Conservation (phyloP, 129 eudicot species). For the Oenanthe sinensis region DNA sequence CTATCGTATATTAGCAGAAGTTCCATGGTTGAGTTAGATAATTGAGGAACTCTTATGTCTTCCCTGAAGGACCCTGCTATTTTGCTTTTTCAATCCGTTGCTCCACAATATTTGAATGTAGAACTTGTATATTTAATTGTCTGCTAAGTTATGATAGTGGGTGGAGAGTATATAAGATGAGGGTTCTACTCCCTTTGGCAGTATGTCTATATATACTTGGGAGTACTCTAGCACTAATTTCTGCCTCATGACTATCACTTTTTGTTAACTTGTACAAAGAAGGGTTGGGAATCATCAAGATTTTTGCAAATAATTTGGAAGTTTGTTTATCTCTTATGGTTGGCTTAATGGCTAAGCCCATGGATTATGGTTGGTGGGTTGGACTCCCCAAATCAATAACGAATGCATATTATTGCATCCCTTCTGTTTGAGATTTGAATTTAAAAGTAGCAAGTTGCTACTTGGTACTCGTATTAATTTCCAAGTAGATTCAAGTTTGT, state of each 20-base stretch:
- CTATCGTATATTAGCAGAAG: neutral
- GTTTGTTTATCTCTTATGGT: neutral
- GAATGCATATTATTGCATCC: neutral
- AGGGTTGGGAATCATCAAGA: neutral
- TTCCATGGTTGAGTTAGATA: neutral
- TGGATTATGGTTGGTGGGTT: neutral
- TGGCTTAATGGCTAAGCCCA: neutral
- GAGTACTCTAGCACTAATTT: too few species aligned
- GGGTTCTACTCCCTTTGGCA: neutral
- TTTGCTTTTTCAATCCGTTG: too few species aligned
- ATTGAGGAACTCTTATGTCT: neutral
- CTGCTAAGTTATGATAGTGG: neutral
- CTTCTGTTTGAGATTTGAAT: neutral
- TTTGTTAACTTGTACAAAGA: neutral
- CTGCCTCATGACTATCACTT: too few species aligned
- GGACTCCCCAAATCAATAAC: neutral
- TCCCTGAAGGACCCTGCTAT: neutral
- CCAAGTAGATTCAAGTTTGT: neutral
- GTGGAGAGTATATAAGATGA: neutral
- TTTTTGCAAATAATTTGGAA: neutral
- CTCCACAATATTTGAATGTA: too few species aligned
- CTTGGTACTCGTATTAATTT: neutral
- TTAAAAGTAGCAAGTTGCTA: neutral
- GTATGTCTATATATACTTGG: too few species aligned
- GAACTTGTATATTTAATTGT: neutral